A percentile compares a stretch with the other conserved stretches of the same genome.
Conservation (phyloP, 2,329 filamentous ascomycete genomes). For the Hypoxylon sp. region DNA sequence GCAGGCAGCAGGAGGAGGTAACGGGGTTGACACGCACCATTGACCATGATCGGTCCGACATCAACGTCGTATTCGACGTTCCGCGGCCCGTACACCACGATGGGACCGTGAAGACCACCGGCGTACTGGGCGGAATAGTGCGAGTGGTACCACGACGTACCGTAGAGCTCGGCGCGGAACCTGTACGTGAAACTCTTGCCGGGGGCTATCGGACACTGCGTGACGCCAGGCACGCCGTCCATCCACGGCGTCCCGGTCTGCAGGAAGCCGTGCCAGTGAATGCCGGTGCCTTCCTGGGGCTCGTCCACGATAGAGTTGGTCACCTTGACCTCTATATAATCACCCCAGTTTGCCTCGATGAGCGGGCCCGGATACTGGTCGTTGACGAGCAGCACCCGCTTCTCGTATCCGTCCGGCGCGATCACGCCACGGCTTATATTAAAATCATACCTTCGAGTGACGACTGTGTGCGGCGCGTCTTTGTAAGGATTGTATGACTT, state of each 20-base stretch:
- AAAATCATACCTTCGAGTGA: conserved; percentile 64
- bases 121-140: conserved; percentile 67
- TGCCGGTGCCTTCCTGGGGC: conserved; percentile 49
- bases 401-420: conserved; percentile 64
- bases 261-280: conserved; percentile 64
- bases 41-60: conserved; percentile 60
- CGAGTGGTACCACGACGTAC: conserved; percentile 66
- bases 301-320: conserved; percentile 43
- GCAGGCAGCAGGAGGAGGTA: neutral
- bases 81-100: conserved; percentile 67
- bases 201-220: conserved; percentile 73
- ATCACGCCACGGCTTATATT: conserved; percentile 58
- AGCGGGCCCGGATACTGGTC: conserved; percentile 63
- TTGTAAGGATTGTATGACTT: conserved; percentile 59
- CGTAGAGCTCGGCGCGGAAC: conserved; percentile 62
- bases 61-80: conserved; percentile 68
- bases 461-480: conserved; percentile 59
- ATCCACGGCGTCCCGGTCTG: conserved; percentile 60
- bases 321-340: conserved; percentile 47
- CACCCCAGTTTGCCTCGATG: conserved; percentile 59
- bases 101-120: conserved; percentile 67
- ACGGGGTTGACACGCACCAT: conserved; percentile 43
- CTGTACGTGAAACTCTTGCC: conserved; percentile 63
- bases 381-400: conserved; percentile 54
- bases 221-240: conserved; percentile 60